Conservation (phyloP, 2,329 filamentous ascomycete species). For the Cadophora gregata region DNA sequence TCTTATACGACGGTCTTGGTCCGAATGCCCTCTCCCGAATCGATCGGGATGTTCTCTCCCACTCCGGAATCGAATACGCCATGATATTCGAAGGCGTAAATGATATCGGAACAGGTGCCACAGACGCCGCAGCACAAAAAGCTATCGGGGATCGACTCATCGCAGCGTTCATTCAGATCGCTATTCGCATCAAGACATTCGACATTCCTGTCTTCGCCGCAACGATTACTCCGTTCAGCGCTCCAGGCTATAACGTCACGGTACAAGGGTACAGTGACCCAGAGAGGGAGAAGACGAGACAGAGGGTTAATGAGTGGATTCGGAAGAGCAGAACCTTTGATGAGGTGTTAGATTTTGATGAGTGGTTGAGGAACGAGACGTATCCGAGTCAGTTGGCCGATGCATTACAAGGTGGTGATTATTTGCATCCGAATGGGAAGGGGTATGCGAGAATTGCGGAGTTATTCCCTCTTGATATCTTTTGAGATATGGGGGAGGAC, state of each 20-base stretch:
- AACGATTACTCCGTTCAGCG: constrained; percentile 69
- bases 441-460: constrained; percentile 67
- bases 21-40: constrained; percentile 65
- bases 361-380: constrained; percentile 56
- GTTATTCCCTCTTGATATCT: constrained; percentile 61
- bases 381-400: constrained; percentile 55
- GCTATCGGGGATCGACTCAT: constrained; percentile 58
- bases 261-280: constrained; percentile 60
- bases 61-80: constrained; percentile 62
- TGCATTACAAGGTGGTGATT: constrained; percentile 66
- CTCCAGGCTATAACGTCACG: constrained; percentile 43
- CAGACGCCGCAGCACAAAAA: constrained; percentile 54
- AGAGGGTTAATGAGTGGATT: constrained; percentile 67
- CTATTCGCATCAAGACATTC: constrained; percentile 57
- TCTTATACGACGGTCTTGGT: constrained; percentile 66
- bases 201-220: constrained; percentile 65
- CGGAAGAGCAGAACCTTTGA: constrained; percentile 61
- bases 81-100: constrained; percentile 74
- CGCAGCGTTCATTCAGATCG: constrained; percentile 64
- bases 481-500: constrained; percentile 41
- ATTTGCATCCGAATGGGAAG: constrained; percentile 64
- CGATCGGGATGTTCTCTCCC: constrained; percentile 66
- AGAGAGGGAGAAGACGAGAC: constrained; percentile 60
- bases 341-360: constrained; percentile 67
- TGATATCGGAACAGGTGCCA: constrained; percentile 63